phyloP scores from a whole-genome alignment of 164 flowering plant species.

The Warburgia ugandensis region DNA sequence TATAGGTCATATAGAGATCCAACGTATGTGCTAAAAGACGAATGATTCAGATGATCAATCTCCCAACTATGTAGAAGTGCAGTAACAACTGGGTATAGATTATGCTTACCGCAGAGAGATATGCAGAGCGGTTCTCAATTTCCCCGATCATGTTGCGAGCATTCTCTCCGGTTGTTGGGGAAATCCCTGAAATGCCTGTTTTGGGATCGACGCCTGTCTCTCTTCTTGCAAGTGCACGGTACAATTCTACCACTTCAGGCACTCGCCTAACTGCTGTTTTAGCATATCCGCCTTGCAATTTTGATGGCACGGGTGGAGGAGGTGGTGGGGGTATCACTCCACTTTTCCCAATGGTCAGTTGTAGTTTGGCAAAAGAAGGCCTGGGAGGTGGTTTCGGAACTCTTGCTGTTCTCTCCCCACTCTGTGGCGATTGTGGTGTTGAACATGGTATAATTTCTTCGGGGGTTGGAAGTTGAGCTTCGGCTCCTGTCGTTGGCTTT shows the following conservation, averaged over 20 bases:
- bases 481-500: slow-evolving; percentile 16
- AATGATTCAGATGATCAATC: too few species aligned
- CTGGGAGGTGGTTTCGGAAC: slow-evolving; percentile 36
- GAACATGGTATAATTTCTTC: neutral
- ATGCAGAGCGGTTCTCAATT: slow-evolving; percentile 68
- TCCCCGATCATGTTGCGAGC: slow-evolving; percentile 76
- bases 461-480: slow-evolving; percentile 2
- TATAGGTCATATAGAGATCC: too few species aligned
- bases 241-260: slow-evolving; percentile 69
- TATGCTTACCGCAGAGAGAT: slow-evolving; percentile 59
- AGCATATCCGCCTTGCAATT: slow-evolving; percentile 16
- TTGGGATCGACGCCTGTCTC: slow-evolving; percentile 30
- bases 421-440: neutral
- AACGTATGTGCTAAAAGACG: too few species aligned
- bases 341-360: slow-evolving; percentile 14
- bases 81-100: too few species aligned
- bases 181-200: slow-evolving; percentile 20
- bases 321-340: slow-evolving; percentile 34
- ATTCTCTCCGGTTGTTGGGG: slow-evolving; percentile 17
- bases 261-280: slow-evolving; percentile 48
- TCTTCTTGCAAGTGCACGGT: slow-evolving; percentile 49
- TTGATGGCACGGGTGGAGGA: slow-evolving; percentile 50
- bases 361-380: slow-evolving; percentile 13
- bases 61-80: too few species aligned
- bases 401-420: slow-evolving; percentile 16